Base-by-base conservation (phyloP, 495 filamentous ascomycete genomes). In the Tuber melanosporum region DNA sequence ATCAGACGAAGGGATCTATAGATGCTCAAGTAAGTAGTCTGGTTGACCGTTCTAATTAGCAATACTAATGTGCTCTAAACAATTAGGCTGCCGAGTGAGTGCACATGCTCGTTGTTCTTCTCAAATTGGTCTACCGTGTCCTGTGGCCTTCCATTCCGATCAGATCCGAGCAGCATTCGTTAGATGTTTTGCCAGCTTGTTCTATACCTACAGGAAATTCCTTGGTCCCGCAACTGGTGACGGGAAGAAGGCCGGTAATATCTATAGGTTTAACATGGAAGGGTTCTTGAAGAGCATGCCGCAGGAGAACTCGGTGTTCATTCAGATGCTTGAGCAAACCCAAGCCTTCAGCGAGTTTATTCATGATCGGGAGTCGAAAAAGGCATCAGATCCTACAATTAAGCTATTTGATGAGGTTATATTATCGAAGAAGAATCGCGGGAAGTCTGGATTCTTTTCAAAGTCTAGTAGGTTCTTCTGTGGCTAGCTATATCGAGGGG, bases 321-420 rank as follows among this genome's bases (percentile, higher is more conserved):
- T 94, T 79, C 85, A 86, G 73, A 91, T 95, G 87, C 88, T 99
- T 83, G 92, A 92, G 83, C 92, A 99, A 79, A 99, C 95, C 7
- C 95, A 99, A 90, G 94, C 88, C 22, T 98, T 99, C 85, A 97
- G 97, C 83, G 94, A 98, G 84, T 99, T 98, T 83, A 95, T 98
- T 81, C 93, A 96, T 83, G 93, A 97, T 72, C 90, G 95, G 46
- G 95, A 99, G 84, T 87, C 87, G 22, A 88, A 88, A 47, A 84
- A 88, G 17, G 84, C 88, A 9, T 82, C 84, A 1, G 83, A 88
- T 74, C 91, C 94, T 5, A 80, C 87, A 14, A 92, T 98, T 83
- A 90, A 93, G 73, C 87, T 99, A 39, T 99, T 99, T 84, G 95
- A 99, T 85, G 92, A 97, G 84, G 92, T 99, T 79, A 95, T 99